Conservation (phyloP, 331 rosid genomes). For the Rhamnella rubrinervis region DNA sequence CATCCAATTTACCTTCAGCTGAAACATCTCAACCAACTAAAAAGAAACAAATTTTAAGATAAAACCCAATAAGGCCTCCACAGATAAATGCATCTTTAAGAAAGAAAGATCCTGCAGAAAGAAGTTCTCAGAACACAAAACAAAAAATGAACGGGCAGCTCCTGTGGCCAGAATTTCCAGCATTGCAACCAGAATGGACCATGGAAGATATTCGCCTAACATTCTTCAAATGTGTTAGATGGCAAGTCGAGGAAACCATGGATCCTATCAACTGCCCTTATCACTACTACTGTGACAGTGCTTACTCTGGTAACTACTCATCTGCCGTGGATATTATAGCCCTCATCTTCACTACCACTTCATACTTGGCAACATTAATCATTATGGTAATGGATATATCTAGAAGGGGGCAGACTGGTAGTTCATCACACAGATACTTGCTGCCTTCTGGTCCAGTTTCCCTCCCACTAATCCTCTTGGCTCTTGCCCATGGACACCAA, state of each 20-base stretch:
- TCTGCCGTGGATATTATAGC: constrained; percentile 48
- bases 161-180: constrained; percentile 44
- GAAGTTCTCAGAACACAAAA: constrained; percentile 3
- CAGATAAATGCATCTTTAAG: neutral
- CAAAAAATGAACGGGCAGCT: constrained; percentile 37
- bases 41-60: constrained; percentile 23
- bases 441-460: constrained; percentile 80
- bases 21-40: constrained; percentile 59
- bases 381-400: constrained; percentile 42
- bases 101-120: constrained; percentile 1
- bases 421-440: constrained; percentile 38
- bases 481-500: constrained; percentile 64
- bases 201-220: constrained; percentile 36
- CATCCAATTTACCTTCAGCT: constrained; percentile 41
- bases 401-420: constrained; percentile 29
- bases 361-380: constrained; percentile 65
- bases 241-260: constrained; percentile 87
- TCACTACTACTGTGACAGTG: constrained; percentile 79
- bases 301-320: constrained; percentile 62
- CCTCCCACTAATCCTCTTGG: constrained; percentile 69
- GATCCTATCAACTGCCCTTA: constrained; percentile 74
- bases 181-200: constrained; percentile 48
- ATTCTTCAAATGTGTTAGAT: constrained; percentile 85
- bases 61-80: constrained; percentile 16
- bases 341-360: constrained; percentile 45